These are phyloP conservation scores for Russula earlei DNA, from an alignment of 768 basidiomycete species.

Conservation along the genomic window DNA sequence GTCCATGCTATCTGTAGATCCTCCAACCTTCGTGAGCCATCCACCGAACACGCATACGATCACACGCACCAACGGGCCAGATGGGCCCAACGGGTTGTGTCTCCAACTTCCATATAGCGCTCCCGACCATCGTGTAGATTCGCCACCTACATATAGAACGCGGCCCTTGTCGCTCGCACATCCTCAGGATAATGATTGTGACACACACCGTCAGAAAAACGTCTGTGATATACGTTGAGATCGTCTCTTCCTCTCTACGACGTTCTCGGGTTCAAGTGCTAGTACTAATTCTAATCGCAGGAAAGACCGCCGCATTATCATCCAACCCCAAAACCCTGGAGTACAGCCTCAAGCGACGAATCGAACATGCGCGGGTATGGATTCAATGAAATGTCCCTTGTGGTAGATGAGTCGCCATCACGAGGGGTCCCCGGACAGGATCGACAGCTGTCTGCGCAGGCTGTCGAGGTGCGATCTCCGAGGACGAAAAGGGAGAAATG, in stretches of 20 bases:
- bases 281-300: background rate
- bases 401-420: background rate
- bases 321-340: background rate
- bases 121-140: background rate
- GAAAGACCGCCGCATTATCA: background rate
- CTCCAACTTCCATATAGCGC: background rate
- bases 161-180: conserved; percentile 4
- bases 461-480: background rate
- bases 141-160: conserved; percentile 11
- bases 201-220: background rate
- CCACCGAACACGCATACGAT: background rate
- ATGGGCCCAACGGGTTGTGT: background rate
- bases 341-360: background rate
- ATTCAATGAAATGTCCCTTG: background rate
- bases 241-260: background rate
- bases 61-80: background rate
- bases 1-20: conserved; percentile 82
- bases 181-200: background rate
- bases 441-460: background rate
- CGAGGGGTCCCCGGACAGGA: background rate
- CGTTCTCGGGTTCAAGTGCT: background rate
- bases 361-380: background rate
- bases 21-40: conserved; percentile 41
- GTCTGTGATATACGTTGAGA: background rate
- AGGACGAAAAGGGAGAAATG: background rate